These are phyloP conservation scores for Basipetospora chlamydospora DNA, from an alignment of 2,329 filamentous ascomycete genomes.

Conservation along the genomic window DNA sequence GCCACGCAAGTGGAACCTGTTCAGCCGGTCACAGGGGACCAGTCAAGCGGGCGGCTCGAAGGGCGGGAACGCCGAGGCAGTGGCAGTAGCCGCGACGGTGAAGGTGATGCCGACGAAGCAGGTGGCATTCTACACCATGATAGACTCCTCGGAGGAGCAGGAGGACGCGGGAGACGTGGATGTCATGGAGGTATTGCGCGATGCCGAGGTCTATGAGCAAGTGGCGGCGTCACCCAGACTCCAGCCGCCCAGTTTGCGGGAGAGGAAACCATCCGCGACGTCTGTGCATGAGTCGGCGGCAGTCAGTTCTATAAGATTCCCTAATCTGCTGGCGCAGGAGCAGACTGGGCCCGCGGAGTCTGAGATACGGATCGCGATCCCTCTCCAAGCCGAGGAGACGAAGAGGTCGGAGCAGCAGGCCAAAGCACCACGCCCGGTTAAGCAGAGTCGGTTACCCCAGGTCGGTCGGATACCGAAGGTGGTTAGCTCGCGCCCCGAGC, in stretches of 20 bases:
- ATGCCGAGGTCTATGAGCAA: conserved; percentile 27
- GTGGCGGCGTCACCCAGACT: background rate
- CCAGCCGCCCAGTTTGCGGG: background rate
- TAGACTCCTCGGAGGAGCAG: conserved; percentile 44
- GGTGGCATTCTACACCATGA: conserved; percentile 45
- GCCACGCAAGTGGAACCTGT: conserved; percentile 49
- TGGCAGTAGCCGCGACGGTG: conserved; percentile 31
- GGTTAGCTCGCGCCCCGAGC: conserved; percentile 51
- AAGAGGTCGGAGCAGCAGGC: no score
- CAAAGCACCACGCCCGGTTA: conserved; percentile 4
- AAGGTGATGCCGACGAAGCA: conserved; percentile 34
- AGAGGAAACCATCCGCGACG: conserved; percentile 4
- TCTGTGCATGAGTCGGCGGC: no score
- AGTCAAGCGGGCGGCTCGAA: no score
- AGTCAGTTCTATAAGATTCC: no score
- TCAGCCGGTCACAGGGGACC: conserved; percentile 42
- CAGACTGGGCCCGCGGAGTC: background rate
- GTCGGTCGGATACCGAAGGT: conserved; percentile 80
- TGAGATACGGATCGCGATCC: background rate
- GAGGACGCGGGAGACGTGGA: conserved; percentile 28
- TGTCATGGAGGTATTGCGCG: conserved; percentile 31
- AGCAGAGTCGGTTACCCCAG: conserved; percentile 53
- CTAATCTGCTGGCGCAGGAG: no score
- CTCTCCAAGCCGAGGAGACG: no score
- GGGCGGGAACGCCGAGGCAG: conserved; percentile 19